Base-by-base conservation (phyloP, 805 yeast genomes). In the Teunomyces cretensis region DNA sequence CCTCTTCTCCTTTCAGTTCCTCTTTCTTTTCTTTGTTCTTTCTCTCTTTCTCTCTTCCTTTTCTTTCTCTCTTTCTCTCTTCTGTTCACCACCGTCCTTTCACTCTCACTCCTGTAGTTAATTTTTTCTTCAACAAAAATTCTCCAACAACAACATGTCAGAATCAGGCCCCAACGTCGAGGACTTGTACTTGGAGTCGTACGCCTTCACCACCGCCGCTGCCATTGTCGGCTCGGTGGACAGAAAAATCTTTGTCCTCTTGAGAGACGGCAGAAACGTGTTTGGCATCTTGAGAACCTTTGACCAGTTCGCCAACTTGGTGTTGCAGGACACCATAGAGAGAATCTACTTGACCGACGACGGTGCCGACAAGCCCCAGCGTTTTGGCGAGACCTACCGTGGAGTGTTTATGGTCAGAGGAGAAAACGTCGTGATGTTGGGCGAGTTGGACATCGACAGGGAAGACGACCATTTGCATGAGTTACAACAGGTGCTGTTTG, bases 291-390 rank as follows among this genome's bases (percentile, higher is more conserved):
- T 94, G 53, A 79, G 99, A 65, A 89, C 97, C 2, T 94, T 92
- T 65, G 99, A 94, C 69, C 97, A 92, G 66, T 94, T 84, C 64
- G 91, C 96, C 48, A 92, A 92, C 67, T 74, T 94, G 58, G 96
- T 94, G 32, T 73, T 94, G 50, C 98, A 94, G 67, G 96, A 91
- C 62, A 83, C 96, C 13, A 72, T 83, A 39, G 98, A 94, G 64
- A 80, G 97, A 64, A 80, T 90, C 55, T 87, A 87, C 61, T 72
- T 85, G 52, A 65, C 62, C 16, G 52, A 53, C 30, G 58, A 58
- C 19, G 46, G 39, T 22, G 31, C 24, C 16, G 12, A 30, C n/a
- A 27, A 31, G 13, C 64, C 64, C 3, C 71, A 69, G 33, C 60
- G 77, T 50, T 92, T 83, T 60, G 96, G 87, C 7, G 96, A 92